Conservation (phyloP, 768 basidiomycete species). For the Tricholoma matsutake region DNA sequence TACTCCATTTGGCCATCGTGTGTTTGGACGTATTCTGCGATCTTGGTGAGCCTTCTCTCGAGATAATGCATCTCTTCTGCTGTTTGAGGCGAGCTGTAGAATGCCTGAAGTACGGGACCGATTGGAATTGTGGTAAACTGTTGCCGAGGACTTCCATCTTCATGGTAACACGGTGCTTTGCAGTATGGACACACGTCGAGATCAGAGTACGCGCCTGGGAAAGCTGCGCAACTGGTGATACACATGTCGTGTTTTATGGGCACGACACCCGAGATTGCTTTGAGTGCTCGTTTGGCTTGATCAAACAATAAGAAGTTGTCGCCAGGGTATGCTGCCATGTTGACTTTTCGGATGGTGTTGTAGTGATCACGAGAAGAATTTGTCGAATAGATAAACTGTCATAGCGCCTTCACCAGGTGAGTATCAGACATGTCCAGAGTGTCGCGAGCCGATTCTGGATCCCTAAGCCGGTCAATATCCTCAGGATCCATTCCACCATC, state of each 20-base stretch:
- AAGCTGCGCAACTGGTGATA: conserved; percentile 2
- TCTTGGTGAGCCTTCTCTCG: not conserved
- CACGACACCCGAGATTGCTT: conserved; percentile 16
- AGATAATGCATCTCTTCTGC: not conserved
- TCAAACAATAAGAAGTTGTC: conserved; percentile 9
- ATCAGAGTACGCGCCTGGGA: conserved; percentile 3
- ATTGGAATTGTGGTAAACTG: not conserved
- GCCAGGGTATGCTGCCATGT: conserved; percentile 6
- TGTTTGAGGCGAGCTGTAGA: not conserved
- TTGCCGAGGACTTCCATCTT: not conserved
- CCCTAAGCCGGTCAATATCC: not conserved
- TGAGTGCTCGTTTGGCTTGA: conserved; percentile 6
- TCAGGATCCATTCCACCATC: too few relatives aligned
- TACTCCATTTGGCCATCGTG: not conserved
- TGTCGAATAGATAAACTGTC: not conserved
- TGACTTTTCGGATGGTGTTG: conserved; percentile 6
- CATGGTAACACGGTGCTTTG: not conserved
- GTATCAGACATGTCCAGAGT: not conserved
- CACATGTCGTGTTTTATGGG: too few relatives aligned
- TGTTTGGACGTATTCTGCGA: not conserved
- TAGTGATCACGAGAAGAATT: conserved; percentile 3
- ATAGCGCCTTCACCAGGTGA: not conserved
- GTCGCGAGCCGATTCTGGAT: not conserved
- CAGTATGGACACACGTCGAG: conserved; percentile 4
- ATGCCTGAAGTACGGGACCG: not conserved